A percentile compares a stretch with the other conserved stretches of the same genome.
Conservation (phyloP, 2,329 filamentous ascomycete genomes). For the Trichoderma gracile region DNA sequence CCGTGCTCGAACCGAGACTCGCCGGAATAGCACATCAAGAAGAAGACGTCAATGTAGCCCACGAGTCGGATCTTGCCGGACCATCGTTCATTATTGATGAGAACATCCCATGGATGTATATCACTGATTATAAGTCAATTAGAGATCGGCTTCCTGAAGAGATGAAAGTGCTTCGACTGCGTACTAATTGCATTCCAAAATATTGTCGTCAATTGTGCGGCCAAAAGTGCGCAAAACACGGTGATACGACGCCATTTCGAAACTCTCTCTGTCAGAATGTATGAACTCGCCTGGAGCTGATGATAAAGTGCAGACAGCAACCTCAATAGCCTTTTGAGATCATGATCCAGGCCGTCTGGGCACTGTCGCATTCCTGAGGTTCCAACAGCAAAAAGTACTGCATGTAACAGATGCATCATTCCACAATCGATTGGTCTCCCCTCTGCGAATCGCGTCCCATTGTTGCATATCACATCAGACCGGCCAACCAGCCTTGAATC, state of each 20-base stretch:
- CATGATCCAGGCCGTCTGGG: no score
- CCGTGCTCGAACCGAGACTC: constrained; percentile 29
- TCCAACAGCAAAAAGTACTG: no score
- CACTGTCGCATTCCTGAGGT: no score
- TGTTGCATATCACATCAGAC: not conserved
- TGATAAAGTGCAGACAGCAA: not conserved
- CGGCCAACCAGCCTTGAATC: not conserved
- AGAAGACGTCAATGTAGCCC: constrained; percentile 27
- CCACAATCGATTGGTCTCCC: not conserved
- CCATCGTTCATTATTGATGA: constrained; percentile 23
- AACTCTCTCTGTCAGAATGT: not conserved
- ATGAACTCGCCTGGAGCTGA: no score
- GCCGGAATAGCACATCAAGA: constrained; percentile 28
- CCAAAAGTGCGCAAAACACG: constrained; percentile 25
- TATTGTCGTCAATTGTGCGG: constrained; percentile 16
- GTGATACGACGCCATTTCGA: constrained; percentile 24
- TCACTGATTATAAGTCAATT: constrained; percentile 11
- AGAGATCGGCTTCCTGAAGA: no score
- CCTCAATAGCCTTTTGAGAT: no score
- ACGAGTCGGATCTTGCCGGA: constrained; percentile 25
- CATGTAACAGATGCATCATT: no score
- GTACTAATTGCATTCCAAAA: constrained; percentile 26
- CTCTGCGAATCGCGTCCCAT: not conserved
- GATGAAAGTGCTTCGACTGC: not conserved
- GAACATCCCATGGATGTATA: constrained; percentile 25